Conservation (phyloP, 23 red algal genomes). For the Gracilaria caudata region DNA sequence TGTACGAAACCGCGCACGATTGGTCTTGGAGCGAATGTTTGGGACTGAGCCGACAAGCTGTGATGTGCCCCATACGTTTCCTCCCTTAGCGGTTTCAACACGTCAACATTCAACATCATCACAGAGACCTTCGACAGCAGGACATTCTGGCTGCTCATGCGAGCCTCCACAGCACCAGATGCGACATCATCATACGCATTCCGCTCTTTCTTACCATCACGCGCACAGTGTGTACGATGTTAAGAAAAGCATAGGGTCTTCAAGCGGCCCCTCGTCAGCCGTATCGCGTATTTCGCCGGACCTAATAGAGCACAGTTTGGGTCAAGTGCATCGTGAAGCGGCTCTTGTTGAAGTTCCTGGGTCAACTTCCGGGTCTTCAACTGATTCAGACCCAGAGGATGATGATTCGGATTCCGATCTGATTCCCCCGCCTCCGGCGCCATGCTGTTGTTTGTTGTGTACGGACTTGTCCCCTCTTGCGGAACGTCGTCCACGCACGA, state of each 20-base stretch:
- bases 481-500: slow-evolving; percentile 46
- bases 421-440: slow-evolving; percentile 55
- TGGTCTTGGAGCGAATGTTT: slow-evolving; percentile 81
- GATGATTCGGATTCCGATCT: slow-evolving; percentile 83
- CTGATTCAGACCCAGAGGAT: slow-evolving; percentile 79
- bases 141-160: slow-evolving; percentile 45
- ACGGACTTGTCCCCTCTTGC: slow-evolving; percentile 57
- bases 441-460: slow-evolving; percentile 69
- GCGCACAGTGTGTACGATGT: slow-evolving; percentile 35
- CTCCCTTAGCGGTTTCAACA: slow-evolving; percentile 23
- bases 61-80: slow-evolving; percentile 26
- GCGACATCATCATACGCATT: not conserved
- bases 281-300: not conserved
- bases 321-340: slow-evolving; percentile 30
- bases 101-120: not conserved
- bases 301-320: not conserved
- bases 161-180: not conserved
- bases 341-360: slow-evolving; percentile 45
- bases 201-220: not conserved
- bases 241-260: not conserved
- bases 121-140: slow-evolving; percentile 4
- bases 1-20: slow-evolving; percentile 72
- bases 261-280: not conserved
- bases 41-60: slow-evolving; percentile 69
- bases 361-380: slow-evolving; percentile 67